These are phyloP conservation scores for Strobilomyces dryophilus DNA, from an alignment of 768 basidiomycete genomes.

Conservation along the genomic window DNA sequence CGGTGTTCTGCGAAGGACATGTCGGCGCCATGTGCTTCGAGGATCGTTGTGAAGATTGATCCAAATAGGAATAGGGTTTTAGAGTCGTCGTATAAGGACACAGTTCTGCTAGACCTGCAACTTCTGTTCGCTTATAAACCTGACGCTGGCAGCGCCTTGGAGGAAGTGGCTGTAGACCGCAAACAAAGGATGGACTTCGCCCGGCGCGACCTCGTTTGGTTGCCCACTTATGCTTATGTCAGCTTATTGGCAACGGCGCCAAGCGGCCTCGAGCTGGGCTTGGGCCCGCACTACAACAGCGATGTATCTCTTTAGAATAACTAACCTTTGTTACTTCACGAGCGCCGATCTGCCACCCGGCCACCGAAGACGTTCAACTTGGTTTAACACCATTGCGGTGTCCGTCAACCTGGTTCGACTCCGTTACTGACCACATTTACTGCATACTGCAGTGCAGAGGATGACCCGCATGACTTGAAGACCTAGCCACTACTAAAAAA, in stretches of 20 bases:
- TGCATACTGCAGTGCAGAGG: no score
- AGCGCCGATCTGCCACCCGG: no score
- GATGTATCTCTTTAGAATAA: no score
- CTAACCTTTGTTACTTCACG: no score
- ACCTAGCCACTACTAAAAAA: no score
- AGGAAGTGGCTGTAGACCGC: not conserved
- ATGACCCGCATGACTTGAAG: no score
- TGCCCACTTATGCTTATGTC: not conserved
- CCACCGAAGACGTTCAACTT: no score
- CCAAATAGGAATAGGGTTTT: not conserved
- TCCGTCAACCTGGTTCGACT: no score
- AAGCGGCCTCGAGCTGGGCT: no score
- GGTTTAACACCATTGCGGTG: no score
- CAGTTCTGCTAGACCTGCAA: not conserved
- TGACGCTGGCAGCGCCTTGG: not conserved
- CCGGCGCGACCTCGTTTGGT: not conserved
- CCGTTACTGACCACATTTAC: no score
- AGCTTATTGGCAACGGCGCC: not conserved
- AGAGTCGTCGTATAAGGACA: conserved; percentile 6
- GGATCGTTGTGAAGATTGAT: not conserved
- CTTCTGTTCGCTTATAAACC: not conserved
- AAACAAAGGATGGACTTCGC: not conserved
- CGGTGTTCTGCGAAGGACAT: conserved; percentile 52
- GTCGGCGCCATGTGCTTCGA: conserved; percentile 18
- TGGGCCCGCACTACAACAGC: no score